phyloP scores from a whole-genome alignment of 2,329 filamentous ascomycete species.

The Nemania sp. region DNA sequence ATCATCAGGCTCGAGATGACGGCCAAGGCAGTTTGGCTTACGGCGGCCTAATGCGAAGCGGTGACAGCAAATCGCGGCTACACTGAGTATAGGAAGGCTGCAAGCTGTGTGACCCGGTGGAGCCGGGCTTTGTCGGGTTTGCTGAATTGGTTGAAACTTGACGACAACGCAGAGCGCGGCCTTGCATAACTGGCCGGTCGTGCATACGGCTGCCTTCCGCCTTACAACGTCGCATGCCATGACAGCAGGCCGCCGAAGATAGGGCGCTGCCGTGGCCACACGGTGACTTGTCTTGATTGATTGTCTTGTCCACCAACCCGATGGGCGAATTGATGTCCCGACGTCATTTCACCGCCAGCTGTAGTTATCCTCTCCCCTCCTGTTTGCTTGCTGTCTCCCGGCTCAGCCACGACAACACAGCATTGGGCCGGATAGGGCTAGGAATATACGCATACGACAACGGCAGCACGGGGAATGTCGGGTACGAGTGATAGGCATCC shows the following conservation, averaged over 20 bases:
- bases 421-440: background rate
- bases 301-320: too few relatives aligned
- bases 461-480: background rate
- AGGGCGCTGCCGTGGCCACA: background rate
- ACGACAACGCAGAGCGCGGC: conserved; percentile 14
- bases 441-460: too few relatives aligned
- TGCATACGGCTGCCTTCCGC: conserved; percentile 16
- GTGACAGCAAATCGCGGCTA: background rate
- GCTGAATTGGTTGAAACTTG: conserved; percentile 11
- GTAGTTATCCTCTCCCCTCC: conserved; percentile 12
- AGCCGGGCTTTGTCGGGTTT: conserved; percentile 9
- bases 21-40: too few relatives aligned
- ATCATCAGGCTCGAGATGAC: too few relatives aligned
- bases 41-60: too few relatives aligned
- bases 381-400: conserved; percentile 1
- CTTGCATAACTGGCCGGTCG: conserved; percentile 11
- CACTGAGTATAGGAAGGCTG: conserved; percentile 16
- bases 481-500: background rate
- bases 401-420: conserved; percentile 2
- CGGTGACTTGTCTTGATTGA: too few relatives aligned
- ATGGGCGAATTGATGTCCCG: conserved; percentile 7
- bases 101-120: conserved; percentile 3
- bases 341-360: conserved; percentile 5
- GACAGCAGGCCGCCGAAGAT: background rate
- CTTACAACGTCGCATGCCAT: conserved; percentile 16